Percentiles rank a stretch among this genome's conserved stretches.
Evolutionary conservation across 2,329 filamentous ascomycete genomes (phyloP).

Genomic region (Thermothelomyces thermophilus): DNA sequence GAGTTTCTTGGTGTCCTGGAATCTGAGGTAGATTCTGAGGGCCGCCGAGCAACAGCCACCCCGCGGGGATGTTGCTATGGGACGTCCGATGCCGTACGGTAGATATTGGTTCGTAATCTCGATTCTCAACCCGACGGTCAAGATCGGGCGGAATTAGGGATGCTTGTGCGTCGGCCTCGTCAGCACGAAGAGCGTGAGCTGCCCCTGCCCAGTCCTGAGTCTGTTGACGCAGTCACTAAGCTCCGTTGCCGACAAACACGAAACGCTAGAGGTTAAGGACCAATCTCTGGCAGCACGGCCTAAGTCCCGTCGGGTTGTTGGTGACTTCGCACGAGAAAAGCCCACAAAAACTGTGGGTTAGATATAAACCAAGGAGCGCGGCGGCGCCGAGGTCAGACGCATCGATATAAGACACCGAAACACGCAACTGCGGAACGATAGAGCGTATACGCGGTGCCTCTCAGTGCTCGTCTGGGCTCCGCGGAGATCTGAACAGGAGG

Average conservation of each 20-base stretch:
- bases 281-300: too few relatives aligned
- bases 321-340: too few relatives aligned
- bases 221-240: background rate
- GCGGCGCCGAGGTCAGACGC: too few relatives aligned
- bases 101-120: background rate
- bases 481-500: background rate
- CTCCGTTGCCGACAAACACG: background rate
- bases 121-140: background rate
- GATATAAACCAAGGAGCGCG: too few relatives aligned
- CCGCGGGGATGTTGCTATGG: conserved; percentile 24
- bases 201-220: background rate
- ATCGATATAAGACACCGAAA: background rate
- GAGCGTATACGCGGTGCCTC: conserved; percentile 4
- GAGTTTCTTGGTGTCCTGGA: conserved; percentile 29
- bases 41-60: conserved; percentile 31
- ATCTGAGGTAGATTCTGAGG: conserved; percentile 30
- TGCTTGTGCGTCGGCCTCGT: background rate
- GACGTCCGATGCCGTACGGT: background rate
- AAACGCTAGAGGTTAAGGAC: too few relatives aligned
- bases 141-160: background rate
- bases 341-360: too few relatives aligned
- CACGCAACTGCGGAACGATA: background rate
- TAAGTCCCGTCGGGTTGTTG: too few relatives aligned
- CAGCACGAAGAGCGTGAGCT: background rate
- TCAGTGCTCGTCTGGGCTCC: conserved; percentile 7